A percentile compares a stretch with the other conserved stretches of the same genome.
These are phyloP conservation scores for Phragmites australis DNA, from an alignment of 176 grass and related monocot genomes.

Conservation along the genomic window DNA sequence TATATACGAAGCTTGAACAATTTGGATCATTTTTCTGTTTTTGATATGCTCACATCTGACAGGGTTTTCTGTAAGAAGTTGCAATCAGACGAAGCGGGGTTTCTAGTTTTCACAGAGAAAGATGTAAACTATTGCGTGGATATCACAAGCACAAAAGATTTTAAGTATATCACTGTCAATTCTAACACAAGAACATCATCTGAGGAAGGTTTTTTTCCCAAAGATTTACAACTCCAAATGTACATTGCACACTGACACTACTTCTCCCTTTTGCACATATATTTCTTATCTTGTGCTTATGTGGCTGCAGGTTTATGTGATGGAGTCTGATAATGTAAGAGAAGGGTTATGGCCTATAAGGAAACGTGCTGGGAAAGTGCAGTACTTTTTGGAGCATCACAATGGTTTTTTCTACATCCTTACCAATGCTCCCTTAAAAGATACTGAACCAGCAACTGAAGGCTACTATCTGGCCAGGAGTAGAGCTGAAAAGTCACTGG, in stretches of 20 bases:
- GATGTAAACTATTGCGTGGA: slow-evolving; percentile 78
- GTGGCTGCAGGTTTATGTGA: slow-evolving; percentile 77
- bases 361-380: slow-evolving; percentile 70
- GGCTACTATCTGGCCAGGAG: slow-evolving; percentile 82
- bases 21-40: slow-evolving; percentile 24
- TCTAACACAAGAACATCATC: slow-evolving; percentile 96
- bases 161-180: slow-evolving; percentile 85
- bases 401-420: slow-evolving; percentile 93
- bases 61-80: slow-evolving; percentile 81
- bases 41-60: slow-evolving; percentile 35
- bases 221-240: not conserved
- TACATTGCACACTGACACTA: slow-evolving; percentile 15
- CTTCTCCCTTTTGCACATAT: not conserved
- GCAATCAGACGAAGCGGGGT: slow-evolving; percentile 48
- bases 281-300: slow-evolving; percentile 48
- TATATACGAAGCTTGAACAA: slow-evolving; percentile 22
- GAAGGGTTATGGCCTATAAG: slow-evolving; percentile 66
- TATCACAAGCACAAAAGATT: slow-evolving; percentile 96
- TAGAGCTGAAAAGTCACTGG: slow-evolving; percentile 66
- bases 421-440: slow-evolving; percentile 71
- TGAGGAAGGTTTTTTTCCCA: slow-evolving; percentile 79
- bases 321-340: slow-evolving; percentile 65
- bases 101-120: slow-evolving; percentile 72
- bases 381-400: slow-evolving; percentile 98
- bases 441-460: slow-evolving; percentile 41